These are phyloP conservation scores for Penicillium sp. DNA, from an alignment of 2,329 filamentous ascomycete genomes.

Conservation along the genomic window DNA sequence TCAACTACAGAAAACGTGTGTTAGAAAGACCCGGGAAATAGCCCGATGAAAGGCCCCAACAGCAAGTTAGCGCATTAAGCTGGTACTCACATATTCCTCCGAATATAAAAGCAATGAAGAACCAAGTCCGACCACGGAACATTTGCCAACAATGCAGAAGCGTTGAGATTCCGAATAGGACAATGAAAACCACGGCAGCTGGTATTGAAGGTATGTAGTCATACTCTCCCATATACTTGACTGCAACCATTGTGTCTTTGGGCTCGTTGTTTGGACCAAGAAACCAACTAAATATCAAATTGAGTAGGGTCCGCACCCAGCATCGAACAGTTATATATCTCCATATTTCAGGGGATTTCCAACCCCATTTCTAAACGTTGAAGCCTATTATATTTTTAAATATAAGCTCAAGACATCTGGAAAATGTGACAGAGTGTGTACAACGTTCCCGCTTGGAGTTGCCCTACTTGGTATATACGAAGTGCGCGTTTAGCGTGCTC, in stretches of 20 bases:
- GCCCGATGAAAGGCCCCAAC: neutral
- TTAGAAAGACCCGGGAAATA: neutral
- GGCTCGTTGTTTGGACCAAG: too few relatives aligned
- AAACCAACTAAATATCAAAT: neutral
- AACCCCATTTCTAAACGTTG: neutral
- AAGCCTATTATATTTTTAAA: neutral
- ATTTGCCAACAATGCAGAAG: neutral
- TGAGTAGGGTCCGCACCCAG: too few relatives aligned
- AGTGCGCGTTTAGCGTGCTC: neutral
- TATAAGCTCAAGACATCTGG: neutral
- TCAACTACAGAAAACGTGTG: neutral
- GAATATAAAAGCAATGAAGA: neutral
- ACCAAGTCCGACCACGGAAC: neutral
- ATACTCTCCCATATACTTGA: slow-evolving; percentile 1
- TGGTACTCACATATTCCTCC: neutral
- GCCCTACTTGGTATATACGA: neutral
- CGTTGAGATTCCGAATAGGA: neutral
- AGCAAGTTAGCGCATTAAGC: neutral
- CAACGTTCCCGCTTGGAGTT: neutral
- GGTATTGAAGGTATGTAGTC: neutral
- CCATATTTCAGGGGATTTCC: neutral
- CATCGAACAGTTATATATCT: neutral
- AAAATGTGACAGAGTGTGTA: neutral
- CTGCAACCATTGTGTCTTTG: neutral
- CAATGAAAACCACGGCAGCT: neutral